phyloP scores from a whole-genome alignment of 2,329 filamentous ascomycete genomes.

The Didymella glomerata region DNA sequence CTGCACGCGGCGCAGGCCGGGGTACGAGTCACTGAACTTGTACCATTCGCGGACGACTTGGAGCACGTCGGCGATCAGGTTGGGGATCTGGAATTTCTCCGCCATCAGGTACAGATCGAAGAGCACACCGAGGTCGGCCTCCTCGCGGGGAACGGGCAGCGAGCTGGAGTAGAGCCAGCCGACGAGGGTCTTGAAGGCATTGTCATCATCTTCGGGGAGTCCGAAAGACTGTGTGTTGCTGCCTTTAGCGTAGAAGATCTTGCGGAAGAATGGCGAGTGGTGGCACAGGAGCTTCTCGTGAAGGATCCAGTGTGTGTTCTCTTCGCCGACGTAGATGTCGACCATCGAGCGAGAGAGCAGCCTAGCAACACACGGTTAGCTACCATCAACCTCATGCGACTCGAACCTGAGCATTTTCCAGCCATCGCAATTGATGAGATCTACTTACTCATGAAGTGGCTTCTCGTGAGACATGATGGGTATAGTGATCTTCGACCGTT shows the following conservation, averaged over 20 bases:
- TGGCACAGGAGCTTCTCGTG: constrained; percentile 66
- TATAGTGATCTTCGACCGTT: constrained; percentile 25
- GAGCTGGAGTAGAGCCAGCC: constrained; percentile 62
- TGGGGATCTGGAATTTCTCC: constrained; percentile 61
- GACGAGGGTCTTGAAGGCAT: constrained; percentile 61
- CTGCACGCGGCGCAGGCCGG: constrained; percentile 62
- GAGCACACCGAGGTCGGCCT: constrained; percentile 60
- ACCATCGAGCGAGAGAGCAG: constrained; percentile 64
- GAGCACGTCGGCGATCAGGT: constrained; percentile 59
- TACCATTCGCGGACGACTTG: constrained; percentile 61
- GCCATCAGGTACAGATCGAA: constrained; percentile 65
- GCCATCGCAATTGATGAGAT: constrained; percentile 2
- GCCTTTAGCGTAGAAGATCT: constrained; percentile 58
- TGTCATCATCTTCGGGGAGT: constrained; percentile 62
- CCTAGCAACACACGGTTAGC: constrained; percentile 41
- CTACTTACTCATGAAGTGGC: constrained; percentile 47
- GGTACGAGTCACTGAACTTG: constrained; percentile 62
- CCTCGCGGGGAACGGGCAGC: constrained; percentile 58
- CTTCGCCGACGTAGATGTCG: constrained; percentile 63
- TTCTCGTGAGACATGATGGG: constrained; percentile 45
- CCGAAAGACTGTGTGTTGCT: constrained; percentile 53
- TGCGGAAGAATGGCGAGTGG: constrained; percentile 63
- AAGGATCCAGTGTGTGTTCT: constrained; percentile 64
- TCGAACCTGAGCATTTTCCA: background rate
- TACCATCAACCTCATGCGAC: background rate